These are phyloP conservation scores for Setaria italica DNA, from an alignment of 202 grass and related monocot species.

Conservation along the genomic window DNA sequence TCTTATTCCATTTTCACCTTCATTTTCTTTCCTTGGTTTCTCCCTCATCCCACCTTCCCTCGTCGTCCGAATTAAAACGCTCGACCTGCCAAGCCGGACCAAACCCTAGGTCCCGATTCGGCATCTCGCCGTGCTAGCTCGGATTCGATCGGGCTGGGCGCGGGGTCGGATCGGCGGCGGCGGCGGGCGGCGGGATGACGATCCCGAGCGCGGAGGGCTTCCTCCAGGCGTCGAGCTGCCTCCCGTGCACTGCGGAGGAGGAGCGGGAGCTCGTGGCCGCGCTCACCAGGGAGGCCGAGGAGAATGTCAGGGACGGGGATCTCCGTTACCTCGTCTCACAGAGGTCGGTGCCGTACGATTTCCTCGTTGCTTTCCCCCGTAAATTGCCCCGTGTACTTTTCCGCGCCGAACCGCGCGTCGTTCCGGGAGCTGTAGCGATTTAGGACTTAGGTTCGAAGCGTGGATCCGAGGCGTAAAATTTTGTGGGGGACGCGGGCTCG, in stretches of 20 bases:
- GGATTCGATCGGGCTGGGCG: slow-evolving; percentile 1
- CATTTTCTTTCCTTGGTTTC: neutral
- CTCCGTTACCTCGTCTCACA: slow-evolving; percentile 77
- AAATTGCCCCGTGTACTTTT: neutral
- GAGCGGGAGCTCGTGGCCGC: slow-evolving; percentile 60
- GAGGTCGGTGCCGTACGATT: slow-evolving; percentile 48
- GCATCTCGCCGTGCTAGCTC: neutral
- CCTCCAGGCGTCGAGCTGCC: slow-evolving; percentile 67
- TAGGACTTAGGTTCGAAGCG: neutral
- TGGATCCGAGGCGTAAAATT: neutral
- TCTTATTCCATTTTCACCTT: neutral
- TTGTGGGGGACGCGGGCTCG: neutral
- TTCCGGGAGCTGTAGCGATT: neutral
- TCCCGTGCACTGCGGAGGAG: slow-evolving; percentile 83
- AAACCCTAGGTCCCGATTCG: slow-evolving; percentile 54
- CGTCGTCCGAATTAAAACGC: slow-evolving; percentile 38
- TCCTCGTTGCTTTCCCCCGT: neutral
- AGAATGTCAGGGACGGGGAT: slow-evolving; percentile 88
- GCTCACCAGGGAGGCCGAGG: slow-evolving; percentile 62
- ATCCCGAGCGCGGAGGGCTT: slow-evolving; percentile 79
- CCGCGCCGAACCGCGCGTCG: neutral
- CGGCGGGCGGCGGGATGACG: slow-evolving; percentile 61
- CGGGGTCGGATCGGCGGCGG: slow-evolving; percentile 12
- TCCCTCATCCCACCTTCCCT: neutral
- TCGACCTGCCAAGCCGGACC: slow-evolving; percentile 27